These are phyloP conservation scores for Quercus variabilis DNA, from an alignment of 306 rosid species.

Conservation along the genomic window DNA sequence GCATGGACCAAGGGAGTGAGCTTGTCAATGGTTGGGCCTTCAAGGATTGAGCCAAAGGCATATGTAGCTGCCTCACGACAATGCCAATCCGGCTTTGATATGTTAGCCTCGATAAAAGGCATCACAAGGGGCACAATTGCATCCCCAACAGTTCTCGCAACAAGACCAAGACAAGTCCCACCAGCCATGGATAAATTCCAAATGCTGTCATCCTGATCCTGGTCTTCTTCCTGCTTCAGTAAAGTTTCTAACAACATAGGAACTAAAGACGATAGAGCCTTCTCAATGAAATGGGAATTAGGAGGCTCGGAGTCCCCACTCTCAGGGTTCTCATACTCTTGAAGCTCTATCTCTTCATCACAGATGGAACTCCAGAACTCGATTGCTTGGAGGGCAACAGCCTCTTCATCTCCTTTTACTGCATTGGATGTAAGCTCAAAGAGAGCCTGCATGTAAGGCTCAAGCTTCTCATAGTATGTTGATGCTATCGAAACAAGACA, in stretches of 20 bases:
- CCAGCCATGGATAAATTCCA: constrained; percentile 44
- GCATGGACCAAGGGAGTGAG: constrained; percentile 24
- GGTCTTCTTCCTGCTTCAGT: constrained; percentile 39
- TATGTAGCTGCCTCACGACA: constrained; percentile 38
- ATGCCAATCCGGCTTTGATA: constrained; percentile 32
- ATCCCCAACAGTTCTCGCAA: constrained; percentile 35
- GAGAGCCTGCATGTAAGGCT: constrained; percentile 31
- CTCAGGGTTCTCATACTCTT: constrained; percentile 25
- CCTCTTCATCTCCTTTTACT: constrained; percentile 34
- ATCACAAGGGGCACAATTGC: constrained; percentile 33
- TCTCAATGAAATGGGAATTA: constrained; percentile 29
- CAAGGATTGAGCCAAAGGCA: constrained; percentile 37
- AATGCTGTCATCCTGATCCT: constrained; percentile 30
- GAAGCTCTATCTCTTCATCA: constrained; percentile 35
- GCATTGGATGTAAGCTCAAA: constrained; percentile 39
- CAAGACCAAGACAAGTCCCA: constrained; percentile 36
- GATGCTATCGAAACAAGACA: constrained; percentile 41
- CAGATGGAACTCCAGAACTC: constrained; percentile 45
- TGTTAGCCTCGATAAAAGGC: constrained; percentile 39
- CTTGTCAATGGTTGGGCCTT: constrained; percentile 30
- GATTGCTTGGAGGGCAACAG: constrained; percentile 34
- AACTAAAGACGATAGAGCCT: constrained; percentile 27
- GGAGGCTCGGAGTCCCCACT: constrained; percentile 23
- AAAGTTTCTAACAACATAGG: constrained; percentile 36
- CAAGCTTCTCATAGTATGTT: constrained; percentile 33